Evolutionary conservation across 2,329 filamentous ascomycete genomes (phyloP).

Genomic region (Calonectria ilicicola): DNA sequence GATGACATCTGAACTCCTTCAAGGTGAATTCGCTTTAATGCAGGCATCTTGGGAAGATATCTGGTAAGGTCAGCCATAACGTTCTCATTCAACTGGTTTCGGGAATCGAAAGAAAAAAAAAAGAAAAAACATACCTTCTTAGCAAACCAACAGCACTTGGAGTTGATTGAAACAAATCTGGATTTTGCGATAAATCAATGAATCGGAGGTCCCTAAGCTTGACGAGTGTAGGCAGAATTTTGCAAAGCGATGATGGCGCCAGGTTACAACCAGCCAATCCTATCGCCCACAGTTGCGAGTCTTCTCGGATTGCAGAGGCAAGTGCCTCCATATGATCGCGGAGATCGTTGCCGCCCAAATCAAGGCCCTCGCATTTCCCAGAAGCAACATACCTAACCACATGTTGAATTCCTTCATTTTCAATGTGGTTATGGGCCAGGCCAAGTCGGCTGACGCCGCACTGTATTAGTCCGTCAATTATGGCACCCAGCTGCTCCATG

Average conservation of each 20-base stretch:
- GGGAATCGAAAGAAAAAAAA: too few relatives aligned
- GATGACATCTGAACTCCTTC: constrained; percentile 85
- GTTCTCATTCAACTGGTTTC: background rate
- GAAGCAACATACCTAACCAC: constrained; percentile 81
- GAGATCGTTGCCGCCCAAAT: constrained; percentile 87
- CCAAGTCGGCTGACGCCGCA: constrained; percentile 84
- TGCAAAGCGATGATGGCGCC: constrained; percentile 76
- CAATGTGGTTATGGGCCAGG: constrained; percentile 84
- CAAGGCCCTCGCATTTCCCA: constrained; percentile 86
- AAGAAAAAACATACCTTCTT: constrained; percentile 75
- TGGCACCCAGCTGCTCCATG: constrained; percentile 76
- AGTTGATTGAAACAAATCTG: constrained; percentile 77
- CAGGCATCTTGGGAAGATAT: constrained; percentile 82
- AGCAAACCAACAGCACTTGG: constrained; percentile 81
- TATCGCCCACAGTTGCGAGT: constrained; percentile 79
- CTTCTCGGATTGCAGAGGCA: constrained; percentile 62
- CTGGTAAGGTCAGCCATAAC: constrained; percentile 48
- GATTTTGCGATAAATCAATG: constrained; percentile 93
- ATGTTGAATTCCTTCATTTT: constrained; percentile 78
- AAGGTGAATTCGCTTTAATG: constrained; percentile 87
- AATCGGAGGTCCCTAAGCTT: constrained; percentile 83
- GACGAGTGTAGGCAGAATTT: constrained; percentile 79
- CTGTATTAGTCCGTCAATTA: constrained; percentile 86
- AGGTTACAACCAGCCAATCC: constrained; percentile 90
- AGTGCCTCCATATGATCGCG: constrained; percentile 66